Conservation (phyloP, 1,139 yeast species). For the Candida tetrigidarum region DNA sequence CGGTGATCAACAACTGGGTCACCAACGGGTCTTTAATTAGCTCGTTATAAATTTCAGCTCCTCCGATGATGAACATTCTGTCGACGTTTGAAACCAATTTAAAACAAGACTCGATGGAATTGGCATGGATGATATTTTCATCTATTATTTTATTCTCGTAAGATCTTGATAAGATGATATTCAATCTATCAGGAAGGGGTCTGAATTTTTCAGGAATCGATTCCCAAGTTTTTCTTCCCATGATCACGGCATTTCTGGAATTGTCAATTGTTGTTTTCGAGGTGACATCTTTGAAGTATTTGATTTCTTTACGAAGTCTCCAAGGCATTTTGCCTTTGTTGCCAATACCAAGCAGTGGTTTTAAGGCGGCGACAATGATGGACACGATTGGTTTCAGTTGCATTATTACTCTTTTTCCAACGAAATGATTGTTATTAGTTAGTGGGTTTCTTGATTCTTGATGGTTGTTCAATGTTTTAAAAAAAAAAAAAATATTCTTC, state of each 20-base stretch:
- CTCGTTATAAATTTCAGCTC: conserved; percentile 81
- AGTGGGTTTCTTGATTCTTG: too few species aligned
- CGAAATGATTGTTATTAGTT: too few species aligned
- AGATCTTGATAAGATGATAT: conserved; percentile 71
- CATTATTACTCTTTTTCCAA: too few species aligned
- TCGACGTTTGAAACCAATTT: conserved; percentile 36
- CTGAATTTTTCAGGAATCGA: conserved; percentile 85
- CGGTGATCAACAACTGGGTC: conserved; percentile 73
- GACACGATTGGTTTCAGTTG: conserved; percentile 39
- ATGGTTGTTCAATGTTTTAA: too few species aligned
- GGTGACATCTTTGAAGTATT: conserved; percentile 80
- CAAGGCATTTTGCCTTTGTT: conserved; percentile 83
- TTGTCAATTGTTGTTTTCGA: conserved; percentile 34
- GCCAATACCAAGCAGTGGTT: conserved; percentile 87
- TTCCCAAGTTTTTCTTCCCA: conserved; percentile 98
- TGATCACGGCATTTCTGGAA: conserved; percentile 75
- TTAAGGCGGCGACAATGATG: conserved; percentile 81
- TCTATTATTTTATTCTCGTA: conserved; percentile 23
- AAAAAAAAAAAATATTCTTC: too few species aligned
- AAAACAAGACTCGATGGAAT: conserved; percentile 52
- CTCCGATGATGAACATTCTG: conserved; percentile 85
- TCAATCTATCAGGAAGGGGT: conserved; percentile 78
- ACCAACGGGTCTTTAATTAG: conserved; percentile 48
- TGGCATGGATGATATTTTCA: conserved; percentile 43
- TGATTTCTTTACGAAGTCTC: conserved; percentile 84